phyloP scores from a whole-genome alignment of 2,329 filamentous ascomycete genomes.

The Coniochaeta prunicola region DNA sequence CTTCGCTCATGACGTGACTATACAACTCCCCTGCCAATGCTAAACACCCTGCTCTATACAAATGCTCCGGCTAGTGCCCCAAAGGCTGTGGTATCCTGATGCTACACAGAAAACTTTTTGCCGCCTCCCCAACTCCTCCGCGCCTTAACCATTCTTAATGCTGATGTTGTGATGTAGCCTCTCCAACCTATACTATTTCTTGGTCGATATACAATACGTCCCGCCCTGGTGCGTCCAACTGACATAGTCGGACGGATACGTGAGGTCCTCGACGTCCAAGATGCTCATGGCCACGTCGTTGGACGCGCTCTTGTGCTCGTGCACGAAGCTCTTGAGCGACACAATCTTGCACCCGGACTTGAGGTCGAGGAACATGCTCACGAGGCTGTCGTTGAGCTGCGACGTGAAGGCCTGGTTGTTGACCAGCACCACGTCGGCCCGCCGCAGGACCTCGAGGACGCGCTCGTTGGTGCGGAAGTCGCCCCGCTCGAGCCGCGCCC shows the following conservation, averaged over 20 bases:
- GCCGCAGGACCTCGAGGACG: constrained; percentile 67
- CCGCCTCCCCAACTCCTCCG: not conserved
- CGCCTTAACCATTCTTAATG: not conserved
- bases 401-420: constrained; percentile 97
- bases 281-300: constrained; percentile 76
- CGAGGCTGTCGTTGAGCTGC: constrained; percentile 74
- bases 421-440: constrained; percentile 90
- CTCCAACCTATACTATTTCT: constrained; percentile 44
- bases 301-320: constrained; percentile 68
- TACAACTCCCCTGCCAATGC: not conserved
- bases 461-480: constrained; percentile 71
- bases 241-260: constrained; percentile 64
- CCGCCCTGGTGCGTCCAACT: constrained; percentile 87
- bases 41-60: not conserved
- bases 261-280: constrained; percentile 62
- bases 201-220: constrained; percentile 81
- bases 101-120: not conserved
- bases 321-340: constrained; percentile 86
- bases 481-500: constrained; percentile 71
- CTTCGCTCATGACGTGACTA: not conserved
- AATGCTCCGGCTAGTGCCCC: not conserved
- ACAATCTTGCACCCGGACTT: constrained; percentile 87
- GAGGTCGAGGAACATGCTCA: constrained; percentile 86
- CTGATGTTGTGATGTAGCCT: not conserved
- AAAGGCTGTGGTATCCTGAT: not conserved